Percentiles rank a stretch among this genome's conserved stretches.
Conservation (phyloP, 2,329 filamentous ascomycete species). For the Penicillium sp. region DNA sequence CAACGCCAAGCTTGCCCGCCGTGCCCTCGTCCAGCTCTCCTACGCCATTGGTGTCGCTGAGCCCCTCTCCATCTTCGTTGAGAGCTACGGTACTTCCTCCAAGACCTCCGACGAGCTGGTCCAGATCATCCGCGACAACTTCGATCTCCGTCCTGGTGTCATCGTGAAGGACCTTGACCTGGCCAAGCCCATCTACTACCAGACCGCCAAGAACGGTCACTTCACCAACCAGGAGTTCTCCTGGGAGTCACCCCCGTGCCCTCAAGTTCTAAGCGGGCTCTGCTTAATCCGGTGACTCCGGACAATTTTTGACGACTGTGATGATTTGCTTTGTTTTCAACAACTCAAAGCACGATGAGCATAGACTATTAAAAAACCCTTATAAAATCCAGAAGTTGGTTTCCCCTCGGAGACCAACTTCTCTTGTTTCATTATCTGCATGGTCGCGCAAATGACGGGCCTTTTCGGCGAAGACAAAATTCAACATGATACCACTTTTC, state of each 20-base stretch:
- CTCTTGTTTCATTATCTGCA: conserved; percentile 41
- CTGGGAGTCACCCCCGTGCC: conserved; percentile 97
- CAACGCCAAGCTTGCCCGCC: conserved; percentile 81
- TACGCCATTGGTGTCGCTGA: conserved; percentile 99
- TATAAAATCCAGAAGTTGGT: conserved; percentile 19
- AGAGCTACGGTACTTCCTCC: conserved; percentile 91
- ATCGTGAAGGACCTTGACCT: conserved; percentile 97
- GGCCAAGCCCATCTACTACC: conserved; percentile 93
- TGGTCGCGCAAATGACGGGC: conserved; percentile 38
- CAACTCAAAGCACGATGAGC: conserved; percentile 49
- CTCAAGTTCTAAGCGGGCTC: conserved; percentile 74
- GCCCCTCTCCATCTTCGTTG: conserved; percentile 96
- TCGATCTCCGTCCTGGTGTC: conserved; percentile 95
- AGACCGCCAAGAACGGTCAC: conserved; percentile 99
- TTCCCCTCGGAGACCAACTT: conserved; percentile 22
- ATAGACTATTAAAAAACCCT: conserved; percentile 38
- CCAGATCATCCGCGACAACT: conserved; percentile 91
- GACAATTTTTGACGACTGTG: conserved; percentile 44
- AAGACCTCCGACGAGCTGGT: conserved; percentile 92
- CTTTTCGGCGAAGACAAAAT: conserved; percentile 45
- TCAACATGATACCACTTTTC: conserved; percentile 52
- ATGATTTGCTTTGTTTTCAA: conserved; percentile 53
- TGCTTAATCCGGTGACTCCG: conserved; percentile 20
- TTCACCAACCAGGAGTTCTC: conserved; percentile 97
- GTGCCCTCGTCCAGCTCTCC: conserved; percentile 93